Conservation (phyloP, 331 rosid species). For the Phaseolus coccineus region DNA sequence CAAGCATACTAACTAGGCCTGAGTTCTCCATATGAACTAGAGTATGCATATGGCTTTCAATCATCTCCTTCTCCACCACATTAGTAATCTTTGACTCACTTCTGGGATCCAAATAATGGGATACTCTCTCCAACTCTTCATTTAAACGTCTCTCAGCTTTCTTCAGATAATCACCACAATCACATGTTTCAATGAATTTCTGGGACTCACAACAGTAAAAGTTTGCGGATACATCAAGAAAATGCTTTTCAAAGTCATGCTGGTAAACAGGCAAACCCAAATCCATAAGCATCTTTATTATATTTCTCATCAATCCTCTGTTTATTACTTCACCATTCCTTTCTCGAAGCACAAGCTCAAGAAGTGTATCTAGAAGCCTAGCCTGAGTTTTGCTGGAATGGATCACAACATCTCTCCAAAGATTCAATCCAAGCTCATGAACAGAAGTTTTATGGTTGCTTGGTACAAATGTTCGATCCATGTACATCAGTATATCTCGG, state of each 20-base stretch:
- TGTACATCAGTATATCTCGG: constrained; percentile 94
- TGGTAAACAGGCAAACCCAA: constrained; percentile 82
- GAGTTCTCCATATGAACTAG: constrained; percentile 95
- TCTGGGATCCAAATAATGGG: constrained; percentile 85
- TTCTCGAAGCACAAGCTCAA: constrained; percentile 78
- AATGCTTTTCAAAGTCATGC: constrained; percentile 86
- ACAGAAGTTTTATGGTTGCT: constrained; percentile 87
- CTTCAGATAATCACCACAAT: constrained; percentile 87
- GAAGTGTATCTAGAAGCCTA: constrained; percentile 81
- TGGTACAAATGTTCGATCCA: constrained; percentile 93
- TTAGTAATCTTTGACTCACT: constrained; percentile 80
- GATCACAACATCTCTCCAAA: constrained; percentile 90
- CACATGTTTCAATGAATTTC: constrained; percentile 80
- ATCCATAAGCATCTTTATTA: constrained; percentile 86
- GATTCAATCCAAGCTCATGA: constrained; percentile 92
- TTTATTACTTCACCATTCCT: constrained; percentile 85
- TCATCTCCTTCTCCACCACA: constrained; percentile 91
- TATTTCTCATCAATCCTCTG: constrained; percentile 89
- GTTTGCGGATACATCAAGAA: constrained; percentile 77
- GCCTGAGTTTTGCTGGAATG: constrained; percentile 76
- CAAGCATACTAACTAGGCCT: constrained; percentile 87
- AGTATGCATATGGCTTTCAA: constrained; percentile 83
- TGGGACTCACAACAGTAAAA: constrained; percentile 87
- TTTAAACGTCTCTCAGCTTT: constrained; percentile 89
- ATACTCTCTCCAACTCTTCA: constrained; percentile 91